A percentile compares a stretch with the other conserved stretches of the same genome.
Evolutionary conservation across 345 rosid species (phyloP).

Genomic region (Citropsis articulata): DNA sequence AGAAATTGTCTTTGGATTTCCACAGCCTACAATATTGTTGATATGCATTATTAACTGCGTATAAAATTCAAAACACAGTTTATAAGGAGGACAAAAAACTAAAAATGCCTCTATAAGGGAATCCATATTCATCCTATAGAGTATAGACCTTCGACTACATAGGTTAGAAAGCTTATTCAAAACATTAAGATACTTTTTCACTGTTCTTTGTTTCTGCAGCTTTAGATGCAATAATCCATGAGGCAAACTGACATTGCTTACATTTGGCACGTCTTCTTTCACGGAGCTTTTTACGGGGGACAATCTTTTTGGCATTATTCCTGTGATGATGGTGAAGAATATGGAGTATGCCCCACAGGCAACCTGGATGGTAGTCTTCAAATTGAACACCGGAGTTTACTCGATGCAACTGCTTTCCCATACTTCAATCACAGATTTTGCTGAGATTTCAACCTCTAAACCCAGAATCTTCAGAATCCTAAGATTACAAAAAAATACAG

Average conservation of each 20-base stretch:
- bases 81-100: background rate
- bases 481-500: background rate
- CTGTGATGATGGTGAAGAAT: conserved; percentile 55
- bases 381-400: conserved; percentile 30
- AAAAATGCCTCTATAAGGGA: background rate
- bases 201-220: background rate
- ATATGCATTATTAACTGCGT: background rate
- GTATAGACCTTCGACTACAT: background rate
- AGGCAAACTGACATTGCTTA: conserved; percentile 31
- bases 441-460: background rate
- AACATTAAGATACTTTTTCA: background rate
- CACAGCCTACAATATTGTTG: conserved; percentile 35
- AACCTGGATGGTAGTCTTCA: conserved; percentile 44
- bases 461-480: conserved; percentile 5
- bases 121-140: background rate
- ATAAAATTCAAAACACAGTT: background rate
- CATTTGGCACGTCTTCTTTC: conserved; percentile 35
- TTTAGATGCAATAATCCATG: background rate
- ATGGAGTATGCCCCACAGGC: conserved; percentile 59
- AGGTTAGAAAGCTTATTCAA: background rate
- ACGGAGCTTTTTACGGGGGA: conserved; percentile 25
- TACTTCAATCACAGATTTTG: conserved; percentile 13
- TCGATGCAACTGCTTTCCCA: conserved; percentile 44
- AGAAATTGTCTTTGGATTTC: conserved; percentile 49
- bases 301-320: conserved; percentile 32